Evolutionary conservation across 805 yeast genomes (phyloP).

Genomic region (Candida palmyrensis): DNA sequence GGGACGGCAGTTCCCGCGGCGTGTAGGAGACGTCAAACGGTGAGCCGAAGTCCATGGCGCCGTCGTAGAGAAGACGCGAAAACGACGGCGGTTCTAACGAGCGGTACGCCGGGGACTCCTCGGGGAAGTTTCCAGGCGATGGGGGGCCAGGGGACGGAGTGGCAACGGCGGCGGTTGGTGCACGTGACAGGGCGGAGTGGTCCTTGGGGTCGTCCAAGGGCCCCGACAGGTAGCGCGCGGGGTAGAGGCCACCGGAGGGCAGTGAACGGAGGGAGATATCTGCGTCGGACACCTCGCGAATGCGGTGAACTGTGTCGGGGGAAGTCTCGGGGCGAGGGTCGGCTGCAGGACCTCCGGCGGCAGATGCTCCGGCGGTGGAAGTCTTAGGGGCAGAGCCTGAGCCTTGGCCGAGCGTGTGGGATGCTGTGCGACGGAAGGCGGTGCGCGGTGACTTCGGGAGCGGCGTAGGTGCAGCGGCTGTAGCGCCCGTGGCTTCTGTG

Average conservation of each 20-base stretch:
- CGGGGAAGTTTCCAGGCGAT: not conserved
- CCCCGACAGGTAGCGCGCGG: no score
- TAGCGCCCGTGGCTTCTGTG: not conserved
- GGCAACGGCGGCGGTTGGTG: not conserved
- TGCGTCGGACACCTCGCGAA: no score
- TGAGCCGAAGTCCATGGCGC: conserved; percentile 21
- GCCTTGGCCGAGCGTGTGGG: no score
- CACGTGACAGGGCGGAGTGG: not conserved
- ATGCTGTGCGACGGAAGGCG: not conserved
- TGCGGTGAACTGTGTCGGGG: no score
- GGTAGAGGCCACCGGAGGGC: no score
- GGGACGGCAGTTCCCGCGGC: no score
- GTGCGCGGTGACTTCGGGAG: not conserved
- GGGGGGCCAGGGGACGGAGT: not conserved
- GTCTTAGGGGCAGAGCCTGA: no score
- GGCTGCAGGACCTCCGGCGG: no score
- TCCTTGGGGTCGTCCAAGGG: no score
- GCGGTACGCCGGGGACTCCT: conserved; percentile 3
- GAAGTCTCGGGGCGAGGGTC: no score
- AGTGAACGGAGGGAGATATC: no score
- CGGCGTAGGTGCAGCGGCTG: conserved; percentile 1
- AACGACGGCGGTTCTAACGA: conserved; percentile 1
- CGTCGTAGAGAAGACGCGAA: not conserved
- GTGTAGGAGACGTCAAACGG: conserved; percentile 22
- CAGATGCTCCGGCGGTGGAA: no score